phyloP scores from a whole-genome alignment of 371 early-diverging fungal genomes.

The Basidiobolus meristosporus region DNA sequence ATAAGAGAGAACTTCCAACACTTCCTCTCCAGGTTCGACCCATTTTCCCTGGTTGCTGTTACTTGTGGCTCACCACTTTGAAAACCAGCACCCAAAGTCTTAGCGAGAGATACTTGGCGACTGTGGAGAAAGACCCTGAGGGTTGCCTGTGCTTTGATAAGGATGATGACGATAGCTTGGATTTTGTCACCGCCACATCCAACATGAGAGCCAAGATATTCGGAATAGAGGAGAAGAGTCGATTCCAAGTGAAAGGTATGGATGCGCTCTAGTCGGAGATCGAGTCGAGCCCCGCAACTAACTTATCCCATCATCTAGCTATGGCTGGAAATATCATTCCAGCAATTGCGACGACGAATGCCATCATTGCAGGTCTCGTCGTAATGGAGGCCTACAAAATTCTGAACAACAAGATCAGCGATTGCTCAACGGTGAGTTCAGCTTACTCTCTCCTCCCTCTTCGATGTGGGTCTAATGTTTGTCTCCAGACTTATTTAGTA shows the following conservation, averaged over 20 bases:
- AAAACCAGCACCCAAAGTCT: conserved; percentile 6
- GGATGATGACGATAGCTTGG: conserved; percentile 74
- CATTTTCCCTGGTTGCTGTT: neutral
- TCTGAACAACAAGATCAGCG: conserved; percentile 19
- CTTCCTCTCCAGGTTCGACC: conserved; percentile 25
- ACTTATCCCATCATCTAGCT: neutral
- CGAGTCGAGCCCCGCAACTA: neutral
- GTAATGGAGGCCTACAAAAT: conserved; percentile 70
- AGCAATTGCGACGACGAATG: conserved; percentile 99
- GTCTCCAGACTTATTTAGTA: conserved; percentile 24
- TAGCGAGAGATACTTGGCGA: conserved; percentile 15
- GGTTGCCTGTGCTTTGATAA: conserved; percentile 67
- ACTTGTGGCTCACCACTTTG: too few species aligned
- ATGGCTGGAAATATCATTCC: conserved; percentile 91
- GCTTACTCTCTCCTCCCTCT: neutral
- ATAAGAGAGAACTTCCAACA: conserved; percentile 26
- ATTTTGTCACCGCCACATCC: conserved; percentile 83
- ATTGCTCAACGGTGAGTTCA: conserved; percentile 29
- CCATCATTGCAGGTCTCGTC: conserved; percentile 92
- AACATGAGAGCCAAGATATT: conserved; percentile 74
- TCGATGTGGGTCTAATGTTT: neutral
- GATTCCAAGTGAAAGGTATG: conserved; percentile 77
- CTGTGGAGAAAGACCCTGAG: conserved; percentile 16
- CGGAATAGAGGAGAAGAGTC: conserved; percentile 51
- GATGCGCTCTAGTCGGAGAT: neutral